Evolutionary conservation across 2,329 filamentous ascomycete species (phyloP).

Genomic region (Stemphylium beticola): DNA sequence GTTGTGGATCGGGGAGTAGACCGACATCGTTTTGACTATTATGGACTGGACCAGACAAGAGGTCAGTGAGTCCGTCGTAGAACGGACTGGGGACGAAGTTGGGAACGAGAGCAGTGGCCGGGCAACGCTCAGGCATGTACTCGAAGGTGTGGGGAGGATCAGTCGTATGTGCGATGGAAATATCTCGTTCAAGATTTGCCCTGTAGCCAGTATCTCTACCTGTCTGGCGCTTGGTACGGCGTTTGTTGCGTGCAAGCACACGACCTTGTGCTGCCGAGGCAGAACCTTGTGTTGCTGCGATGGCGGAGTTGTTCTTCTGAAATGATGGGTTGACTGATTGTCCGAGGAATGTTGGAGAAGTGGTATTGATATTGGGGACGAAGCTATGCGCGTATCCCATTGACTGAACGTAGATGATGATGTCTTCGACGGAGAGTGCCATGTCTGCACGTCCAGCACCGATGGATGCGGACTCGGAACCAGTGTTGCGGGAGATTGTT

Average conservation of each 20-base stretch:
- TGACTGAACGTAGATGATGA: conserved; percentile 36
- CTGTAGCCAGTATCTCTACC: conserved; percentile 8
- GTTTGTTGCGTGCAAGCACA: conserved; percentile 19
- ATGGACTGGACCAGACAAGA: background rate
- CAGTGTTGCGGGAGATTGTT: conserved; percentile 19
- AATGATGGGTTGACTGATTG: conserved; percentile 6
- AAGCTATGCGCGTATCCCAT: conserved; percentile 32
- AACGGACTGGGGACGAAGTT: conserved; percentile 1
- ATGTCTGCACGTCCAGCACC: conserved; percentile 27
- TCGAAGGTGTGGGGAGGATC: background rate
- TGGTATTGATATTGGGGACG: conserved; percentile 7
- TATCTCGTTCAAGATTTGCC: conserved; percentile 13
- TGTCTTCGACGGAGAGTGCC: conserved; percentile 44
- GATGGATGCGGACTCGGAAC: conserved; percentile 18
- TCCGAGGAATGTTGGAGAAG: conserved; percentile 26
- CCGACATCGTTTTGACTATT: background rate
- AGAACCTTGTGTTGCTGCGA: background rate
- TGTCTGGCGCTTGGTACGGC: conserved; percentile 19
- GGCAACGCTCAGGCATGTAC: background rate
- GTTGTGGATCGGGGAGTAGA: background rate
- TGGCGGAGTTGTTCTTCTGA: conserved; percentile 1
- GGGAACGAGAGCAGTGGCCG: background rate
- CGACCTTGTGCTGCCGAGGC: conserved; percentile 7
- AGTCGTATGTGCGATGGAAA: conserved; percentile 5
- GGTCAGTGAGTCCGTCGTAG: conserved; percentile 6